Base-by-base conservation (phyloP, 208 protist species). In the Trypanosomatidae sp. region DNA sequence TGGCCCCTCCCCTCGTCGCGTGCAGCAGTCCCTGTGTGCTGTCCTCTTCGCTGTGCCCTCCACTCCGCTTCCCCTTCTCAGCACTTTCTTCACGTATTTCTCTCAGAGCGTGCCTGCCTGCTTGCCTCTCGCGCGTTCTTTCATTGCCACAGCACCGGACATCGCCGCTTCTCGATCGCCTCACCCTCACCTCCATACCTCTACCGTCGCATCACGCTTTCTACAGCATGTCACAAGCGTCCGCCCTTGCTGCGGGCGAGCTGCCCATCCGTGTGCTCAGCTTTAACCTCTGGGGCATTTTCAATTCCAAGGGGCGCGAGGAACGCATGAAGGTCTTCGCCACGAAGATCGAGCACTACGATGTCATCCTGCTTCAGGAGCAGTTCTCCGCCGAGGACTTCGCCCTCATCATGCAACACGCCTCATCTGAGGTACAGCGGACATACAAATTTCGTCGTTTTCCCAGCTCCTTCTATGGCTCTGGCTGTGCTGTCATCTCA, bases 281-380 rank as follows among this genome's bases (percentile, higher is more conserved):
- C 13, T 95, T 88, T 71, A 97, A 97, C 66, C 69, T 97, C 19
- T 97, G 92, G 90, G 92, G 92, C n/a, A 97, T 97, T 55, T 97
- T 97, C 73, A 97, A 95, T 80, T 92, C 92, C 1, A 92, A 90
- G 74, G 79, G 91, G 72, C 88, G 89, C 19, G 62, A 80, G 52
- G 86, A 73, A 1, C 90, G 92, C 62, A 97, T 97, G 92, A 68
- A 60, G 15, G 79, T 77, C 52, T 97, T 97, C 62, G 90, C 92
- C 6, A 74, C 68, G 13, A 97, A 97, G 66, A 78, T 97, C n/a
- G 62, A 58, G 1, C 43, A 91, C 70, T 97, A 97, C 76, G 92
- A 97, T 71, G 66, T 97, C 25, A 84, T 95, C 13, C 73, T 97
- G 25, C 81, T 97, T 30, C 92, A 97, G 72, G 92, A 97, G 71